These are phyloP conservation scores for Lentinula aciculospora DNA, from an alignment of 768 basidiomycete genomes.

Conservation along the genomic window DNA sequence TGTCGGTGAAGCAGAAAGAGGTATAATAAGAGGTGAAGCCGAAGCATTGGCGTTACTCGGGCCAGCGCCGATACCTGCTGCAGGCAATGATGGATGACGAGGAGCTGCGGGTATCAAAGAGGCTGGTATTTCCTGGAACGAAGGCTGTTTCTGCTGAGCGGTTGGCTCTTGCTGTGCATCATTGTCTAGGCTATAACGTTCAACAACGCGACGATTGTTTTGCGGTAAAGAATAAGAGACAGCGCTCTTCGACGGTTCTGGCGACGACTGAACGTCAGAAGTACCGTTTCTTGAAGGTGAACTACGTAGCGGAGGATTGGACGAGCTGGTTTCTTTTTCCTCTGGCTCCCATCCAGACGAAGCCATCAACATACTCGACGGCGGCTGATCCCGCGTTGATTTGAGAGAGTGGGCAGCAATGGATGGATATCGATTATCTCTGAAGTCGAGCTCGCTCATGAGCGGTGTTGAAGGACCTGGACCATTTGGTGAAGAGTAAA, in stretches of 20 bases:
- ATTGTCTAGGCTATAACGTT: constrained; percentile 50
- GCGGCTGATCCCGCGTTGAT: constrained; percentile 4
- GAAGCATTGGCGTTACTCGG: constrained; percentile 23
- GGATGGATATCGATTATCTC: constrained; percentile 50
- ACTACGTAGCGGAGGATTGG: background rate
- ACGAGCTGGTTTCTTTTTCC: background rate
- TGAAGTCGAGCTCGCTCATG: constrained; percentile 56
- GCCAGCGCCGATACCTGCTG: constrained; percentile 26
- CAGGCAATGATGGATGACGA: constrained; percentile 38
- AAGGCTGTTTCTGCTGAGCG: constrained; percentile 18
- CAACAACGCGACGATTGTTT: constrained; percentile 39
- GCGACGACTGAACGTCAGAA: constrained; percentile 27
- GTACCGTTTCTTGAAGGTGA: constrained; percentile 7
- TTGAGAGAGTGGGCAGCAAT: constrained; percentile 13
- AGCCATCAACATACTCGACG: constrained; percentile 7
- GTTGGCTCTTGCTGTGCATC: constrained; percentile 18
- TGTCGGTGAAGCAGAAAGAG: constrained; percentile 48
- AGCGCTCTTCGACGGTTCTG: constrained; percentile 31
- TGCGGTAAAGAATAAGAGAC: constrained; percentile 42
- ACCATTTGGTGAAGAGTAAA: constrained; percentile 38
- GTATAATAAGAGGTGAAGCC: constrained; percentile 43
- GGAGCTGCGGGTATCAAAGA: constrained; percentile 34
- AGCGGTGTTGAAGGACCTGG: constrained; percentile 32
- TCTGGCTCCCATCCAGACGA: constrained; percentile 7
- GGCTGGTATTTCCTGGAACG: constrained; percentile 15